Conservation (phyloP, 2,329 filamentous ascomycete genomes). For the Cordyceps farinosa region DNA sequence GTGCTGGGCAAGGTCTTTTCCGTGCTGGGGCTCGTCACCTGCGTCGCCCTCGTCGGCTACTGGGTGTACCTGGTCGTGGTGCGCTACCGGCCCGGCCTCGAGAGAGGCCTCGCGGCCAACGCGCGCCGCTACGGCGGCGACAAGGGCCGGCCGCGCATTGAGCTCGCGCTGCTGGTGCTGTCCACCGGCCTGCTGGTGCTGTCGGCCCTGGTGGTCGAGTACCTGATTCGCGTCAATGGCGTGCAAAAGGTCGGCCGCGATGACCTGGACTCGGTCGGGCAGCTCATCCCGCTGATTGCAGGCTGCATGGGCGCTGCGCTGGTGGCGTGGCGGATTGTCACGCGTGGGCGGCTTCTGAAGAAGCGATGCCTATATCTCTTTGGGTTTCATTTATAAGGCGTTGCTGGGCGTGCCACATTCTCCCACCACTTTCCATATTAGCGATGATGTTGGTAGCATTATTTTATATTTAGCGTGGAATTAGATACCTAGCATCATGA, state of each 20-base stretch:
- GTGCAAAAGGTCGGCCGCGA: conserved; percentile 19
- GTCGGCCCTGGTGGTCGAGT: conserved; percentile 23
- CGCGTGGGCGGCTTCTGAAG: conserved; percentile 19
- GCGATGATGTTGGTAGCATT: not conserved
- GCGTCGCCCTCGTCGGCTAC: conserved; percentile 11
- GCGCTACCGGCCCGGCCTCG: conserved; percentile 19
- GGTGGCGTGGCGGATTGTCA: conserved; percentile 23
- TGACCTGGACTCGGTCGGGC: conserved; percentile 21
- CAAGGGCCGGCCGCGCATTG: conserved; percentile 20
- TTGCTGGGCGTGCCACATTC: not conserved
- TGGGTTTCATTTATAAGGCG: conserved; percentile 21
- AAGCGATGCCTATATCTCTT: conserved; percentile 24
- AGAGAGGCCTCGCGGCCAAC: conserved; percentile 11
- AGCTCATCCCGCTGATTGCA: conserved; percentile 26
- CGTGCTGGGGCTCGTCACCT: conserved; percentile 21
- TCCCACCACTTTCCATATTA: not conserved
- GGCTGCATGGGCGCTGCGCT: conserved; percentile 21
- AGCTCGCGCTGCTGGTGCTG: conserved; percentile 22
- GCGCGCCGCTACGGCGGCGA: not conserved
- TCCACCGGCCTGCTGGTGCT: conserved; percentile 22
- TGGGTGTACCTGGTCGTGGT: conserved; percentile 12
- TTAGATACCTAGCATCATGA: not conserved
- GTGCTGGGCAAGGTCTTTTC: conserved; percentile 21
- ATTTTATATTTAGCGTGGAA: not conserved
- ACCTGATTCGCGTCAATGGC: conserved; percentile 22